phyloP scores from a whole-genome alignment of 148 eudicot species.

The Chenopodium berlandieri region DNA sequence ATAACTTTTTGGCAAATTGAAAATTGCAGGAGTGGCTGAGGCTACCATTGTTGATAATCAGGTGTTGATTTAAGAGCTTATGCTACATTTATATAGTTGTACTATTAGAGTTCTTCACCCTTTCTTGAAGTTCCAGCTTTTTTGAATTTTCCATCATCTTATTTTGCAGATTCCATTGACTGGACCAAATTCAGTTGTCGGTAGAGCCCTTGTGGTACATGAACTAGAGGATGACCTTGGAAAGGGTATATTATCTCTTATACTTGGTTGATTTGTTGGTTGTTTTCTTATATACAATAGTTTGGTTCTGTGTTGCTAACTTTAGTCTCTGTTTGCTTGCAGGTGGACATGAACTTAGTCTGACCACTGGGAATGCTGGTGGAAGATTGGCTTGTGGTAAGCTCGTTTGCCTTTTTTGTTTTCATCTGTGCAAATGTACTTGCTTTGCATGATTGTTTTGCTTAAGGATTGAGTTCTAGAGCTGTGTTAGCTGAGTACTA shows the following conservation, averaged over 20 bases:
- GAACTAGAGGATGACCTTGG: slow-evolving; percentile 97
- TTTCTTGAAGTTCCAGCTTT: not conserved
- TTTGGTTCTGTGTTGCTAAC: slow-evolving; percentile 9
- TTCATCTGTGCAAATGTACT: not conserved
- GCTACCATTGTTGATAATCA: slow-evolving; percentile 79
- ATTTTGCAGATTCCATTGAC: slow-evolving; percentile 70
- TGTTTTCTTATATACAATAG: not conserved
- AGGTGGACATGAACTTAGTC: slow-evolving; percentile 98
- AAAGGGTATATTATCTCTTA: slow-evolving; percentile 55
- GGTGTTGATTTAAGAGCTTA: slow-evolving; percentile 36
- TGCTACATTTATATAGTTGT: not conserved
- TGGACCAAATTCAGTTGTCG: slow-evolving; percentile 86
- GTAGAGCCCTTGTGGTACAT: slow-evolving; percentile 92
- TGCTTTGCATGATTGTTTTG: not conserved
- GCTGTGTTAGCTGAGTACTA: not conserved
- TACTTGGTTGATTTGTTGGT: not conserved
- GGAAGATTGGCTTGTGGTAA: slow-evolving; percentile 97
- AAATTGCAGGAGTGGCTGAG: slow-evolving; percentile 81
- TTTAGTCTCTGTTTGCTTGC: slow-evolving; percentile 25
- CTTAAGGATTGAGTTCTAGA: not conserved
- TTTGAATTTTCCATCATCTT: not conserved
- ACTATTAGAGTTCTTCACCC: not conserved
- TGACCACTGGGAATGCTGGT: slow-evolving; percentile 93
- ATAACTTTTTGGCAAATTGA: slow-evolving; percentile 18
- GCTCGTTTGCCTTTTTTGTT: slow-evolving; percentile 3